phyloP scores from a whole-genome alignment of 495 filamentous ascomycete species.

The Sporormia fimetaria region DNA sequence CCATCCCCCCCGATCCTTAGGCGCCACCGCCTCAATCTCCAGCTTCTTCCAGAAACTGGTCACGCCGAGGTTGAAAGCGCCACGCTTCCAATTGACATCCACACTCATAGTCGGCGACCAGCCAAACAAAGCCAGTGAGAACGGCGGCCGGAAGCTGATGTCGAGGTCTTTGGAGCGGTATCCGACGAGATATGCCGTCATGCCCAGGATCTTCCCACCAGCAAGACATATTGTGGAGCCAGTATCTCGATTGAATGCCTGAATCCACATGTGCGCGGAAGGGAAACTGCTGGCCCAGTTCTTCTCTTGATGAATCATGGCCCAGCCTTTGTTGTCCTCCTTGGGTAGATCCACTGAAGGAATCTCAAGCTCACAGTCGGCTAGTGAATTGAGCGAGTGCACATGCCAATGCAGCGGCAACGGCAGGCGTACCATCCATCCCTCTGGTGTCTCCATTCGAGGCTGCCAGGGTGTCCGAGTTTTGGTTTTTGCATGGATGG shows the following conservation, averaged over 20 bases:
- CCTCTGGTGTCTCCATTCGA: slow-evolving; percentile 27
- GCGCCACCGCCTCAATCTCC: slow-evolving; percentile 29
- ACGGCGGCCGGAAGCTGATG: slow-evolving; percentile 31
- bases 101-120: slow-evolving; percentile 31
- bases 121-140: slow-evolving; percentile 22
- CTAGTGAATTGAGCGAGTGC: slow-evolving; percentile 32
- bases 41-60: slow-evolving; percentile 29
- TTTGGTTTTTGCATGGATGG: slow-evolving; percentile 29
- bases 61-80: slow-evolving; percentile 26
- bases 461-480: slow-evolving; percentile 31
- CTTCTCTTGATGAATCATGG: slow-evolving; percentile 38
- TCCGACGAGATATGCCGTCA: slow-evolving; percentile 37
- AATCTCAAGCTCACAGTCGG: slow-evolving; percentile 29
- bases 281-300: slow-evolving; percentile 40
- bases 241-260: slow-evolving; percentile 23
- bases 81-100: slow-evolving; percentile 28
- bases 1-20: slow-evolving; percentile 31
- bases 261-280: slow-evolving; percentile 37
- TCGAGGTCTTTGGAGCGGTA: slow-evolving; percentile 30
- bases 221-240: slow-evolving; percentile 31
- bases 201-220: slow-evolving; percentile 36
- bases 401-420: slow-evolving; percentile 42
- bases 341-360: slow-evolving; percentile 8
- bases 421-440: slow-evolving; percentile 31
- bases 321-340: slow-evolving; percentile 27